phyloP scores from a whole-genome alignment of 306 rosid genomes.

The Fragaria nilgerrensis region DNA sequence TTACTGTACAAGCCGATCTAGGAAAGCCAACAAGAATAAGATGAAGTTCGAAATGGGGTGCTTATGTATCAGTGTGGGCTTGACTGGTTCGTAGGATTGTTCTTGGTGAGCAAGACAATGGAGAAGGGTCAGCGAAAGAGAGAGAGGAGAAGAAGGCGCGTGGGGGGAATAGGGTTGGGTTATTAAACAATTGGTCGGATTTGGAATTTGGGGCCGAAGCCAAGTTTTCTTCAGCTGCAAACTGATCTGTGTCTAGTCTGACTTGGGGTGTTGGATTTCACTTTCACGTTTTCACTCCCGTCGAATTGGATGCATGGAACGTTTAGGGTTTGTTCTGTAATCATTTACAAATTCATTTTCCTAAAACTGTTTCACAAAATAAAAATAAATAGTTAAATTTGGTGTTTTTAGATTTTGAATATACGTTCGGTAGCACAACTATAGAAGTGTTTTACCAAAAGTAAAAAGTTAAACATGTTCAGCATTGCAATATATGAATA shows the following conservation, averaged over 20 bases:
- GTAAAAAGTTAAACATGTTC: too few species aligned
- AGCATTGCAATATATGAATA: too few species aligned
- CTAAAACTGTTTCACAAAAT: too few species aligned
- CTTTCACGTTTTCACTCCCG: not conserved
- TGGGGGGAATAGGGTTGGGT: not conserved
- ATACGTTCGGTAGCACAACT: too few species aligned
- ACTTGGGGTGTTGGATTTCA: too few species aligned
- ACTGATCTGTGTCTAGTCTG: not conserved
- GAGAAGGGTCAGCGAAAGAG: not conserved
- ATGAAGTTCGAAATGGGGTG: not conserved
- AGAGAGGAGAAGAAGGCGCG: not conserved
- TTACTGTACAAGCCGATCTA: slow-evolving; percentile 25
- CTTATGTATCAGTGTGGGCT: not conserved
- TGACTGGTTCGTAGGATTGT: slow-evolving; percentile 36
- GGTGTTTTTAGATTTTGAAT: too few species aligned
- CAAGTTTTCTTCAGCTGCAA: not conserved
- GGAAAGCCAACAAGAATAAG: not conserved
- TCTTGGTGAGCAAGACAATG: slow-evolving; percentile 43
- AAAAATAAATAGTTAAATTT: too few species aligned
- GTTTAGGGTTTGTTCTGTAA: too few species aligned
- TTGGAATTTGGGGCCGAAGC: not conserved
- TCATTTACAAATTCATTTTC: too few species aligned
- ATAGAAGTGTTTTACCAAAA: too few species aligned
- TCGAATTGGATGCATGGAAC: too few species aligned
- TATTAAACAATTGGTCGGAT: not conserved